Conservation (phyloP, 768 basidiomycete species). For the Thelephora ganbajun region DNA sequence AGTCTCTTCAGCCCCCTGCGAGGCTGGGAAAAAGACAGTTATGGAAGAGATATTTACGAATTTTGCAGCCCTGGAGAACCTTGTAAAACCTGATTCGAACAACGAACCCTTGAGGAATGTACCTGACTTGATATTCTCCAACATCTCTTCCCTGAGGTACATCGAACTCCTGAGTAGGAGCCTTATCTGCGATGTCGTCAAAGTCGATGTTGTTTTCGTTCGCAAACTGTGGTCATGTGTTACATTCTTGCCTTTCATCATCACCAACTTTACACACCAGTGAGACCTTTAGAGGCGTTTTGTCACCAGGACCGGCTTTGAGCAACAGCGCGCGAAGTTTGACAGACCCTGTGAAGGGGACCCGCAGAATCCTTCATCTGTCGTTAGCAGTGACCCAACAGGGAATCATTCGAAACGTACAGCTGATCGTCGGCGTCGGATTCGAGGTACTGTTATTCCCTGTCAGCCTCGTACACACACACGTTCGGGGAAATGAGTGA, state of each 20-base stretch:
- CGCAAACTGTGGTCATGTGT: slow-evolving; percentile 38
- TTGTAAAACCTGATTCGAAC: background rate
- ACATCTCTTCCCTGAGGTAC: slow-evolving; percentile 60
- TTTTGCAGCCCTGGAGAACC: slow-evolving; percentile 52
- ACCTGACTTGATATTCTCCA: slow-evolving; percentile 81
- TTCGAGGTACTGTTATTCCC: slow-evolving; percentile 48
- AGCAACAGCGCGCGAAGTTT: slow-evolving; percentile 71
- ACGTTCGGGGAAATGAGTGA: background rate
- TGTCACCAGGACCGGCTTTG: slow-evolving; percentile 70
- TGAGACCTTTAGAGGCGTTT: slow-evolving; percentile 59
- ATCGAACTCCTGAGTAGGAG: slow-evolving; percentile 58
- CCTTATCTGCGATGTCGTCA: slow-evolving; percentile 46
- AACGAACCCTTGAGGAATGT: background rate
- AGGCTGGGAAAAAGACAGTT: slow-evolving; percentile 71
- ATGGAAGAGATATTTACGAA: slow-evolving; percentile 72
- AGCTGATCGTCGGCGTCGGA: slow-evolving; percentile 89
- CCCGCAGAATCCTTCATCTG: slow-evolving; percentile 54
- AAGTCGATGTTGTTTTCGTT: slow-evolving; percentile 78
- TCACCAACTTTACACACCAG: slow-evolving; percentile 35
- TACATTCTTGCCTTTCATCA: too few relatives aligned
- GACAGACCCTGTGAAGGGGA: slow-evolving; percentile 83
- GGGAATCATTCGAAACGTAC: slow-evolving; percentile 25
- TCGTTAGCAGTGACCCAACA: background rate
- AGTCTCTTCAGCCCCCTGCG: slow-evolving; percentile 66
- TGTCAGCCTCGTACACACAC: slow-evolving; percentile 1